Conservation (phyloP, 169 alveolate species). For the Plasmodium gonderi region DNA sequence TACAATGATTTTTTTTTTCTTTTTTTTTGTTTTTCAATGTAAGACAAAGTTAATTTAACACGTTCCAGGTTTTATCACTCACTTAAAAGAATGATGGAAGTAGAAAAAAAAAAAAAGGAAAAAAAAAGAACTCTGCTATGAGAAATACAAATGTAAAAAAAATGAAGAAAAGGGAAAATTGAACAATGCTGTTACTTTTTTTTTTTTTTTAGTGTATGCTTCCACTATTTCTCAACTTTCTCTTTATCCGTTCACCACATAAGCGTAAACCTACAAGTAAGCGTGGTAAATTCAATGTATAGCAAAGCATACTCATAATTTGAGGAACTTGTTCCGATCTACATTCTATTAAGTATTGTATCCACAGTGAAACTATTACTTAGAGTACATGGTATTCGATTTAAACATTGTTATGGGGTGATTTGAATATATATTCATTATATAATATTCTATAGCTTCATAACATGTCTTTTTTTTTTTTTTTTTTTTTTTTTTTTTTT, state of each 20-base stretch:
- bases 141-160: neutral
- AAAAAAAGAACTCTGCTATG: neutral
- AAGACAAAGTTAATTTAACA: neutral
- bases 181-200: neutral
- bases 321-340: neutral
- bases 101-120: neutral
- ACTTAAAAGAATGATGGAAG: neutral
- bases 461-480: too few relatives aligned
- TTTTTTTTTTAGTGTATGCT: too few relatives aligned
- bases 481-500: too few relatives aligned
- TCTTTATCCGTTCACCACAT: too few relatives aligned
- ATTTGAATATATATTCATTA: too few relatives aligned
- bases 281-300: neutral
- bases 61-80: neutral
- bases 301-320: neutral
- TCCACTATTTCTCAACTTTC: too few relatives aligned
- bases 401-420: too few relatives aligned
- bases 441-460: too few relatives aligned
- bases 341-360: neutral
- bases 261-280: neutral
- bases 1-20: neutral
- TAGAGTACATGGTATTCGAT: too few relatives aligned
- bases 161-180: neutral
- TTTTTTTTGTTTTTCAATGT: too few relatives aligned
- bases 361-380: neutral